Conservation (phyloP, 2,329 filamentous ascomycete species). For the Sporothrix brunneoviolacea region DNA sequence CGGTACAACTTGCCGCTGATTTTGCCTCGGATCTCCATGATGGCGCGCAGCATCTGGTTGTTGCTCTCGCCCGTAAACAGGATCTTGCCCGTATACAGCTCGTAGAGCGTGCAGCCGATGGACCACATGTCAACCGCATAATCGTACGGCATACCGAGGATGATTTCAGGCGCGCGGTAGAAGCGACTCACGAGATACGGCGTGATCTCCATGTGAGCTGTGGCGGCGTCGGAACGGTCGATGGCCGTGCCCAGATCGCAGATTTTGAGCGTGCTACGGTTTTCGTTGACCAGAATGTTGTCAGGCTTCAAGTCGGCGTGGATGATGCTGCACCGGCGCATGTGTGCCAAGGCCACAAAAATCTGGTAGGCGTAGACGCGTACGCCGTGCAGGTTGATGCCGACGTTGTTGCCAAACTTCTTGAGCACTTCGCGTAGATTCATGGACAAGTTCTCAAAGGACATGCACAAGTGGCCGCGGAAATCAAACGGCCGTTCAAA, state of each 20-base stretch:
- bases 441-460: slow-evolving; percentile 90
- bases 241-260: slow-evolving; percentile 97
- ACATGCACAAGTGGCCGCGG: slow-evolving; percentile 91
- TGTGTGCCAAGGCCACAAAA: slow-evolving; percentile 78
- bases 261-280: slow-evolving; percentile 79
- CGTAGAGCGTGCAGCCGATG: slow-evolving; percentile 92
- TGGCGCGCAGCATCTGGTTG: slow-evolving; percentile 94
- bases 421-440: slow-evolving; percentile 91
- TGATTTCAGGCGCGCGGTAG: slow-evolving; percentile 94
- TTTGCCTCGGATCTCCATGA: slow-evolving; percentile 93
- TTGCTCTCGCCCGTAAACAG: slow-evolving; percentile 92
- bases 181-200: slow-evolving; percentile 95
- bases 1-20: slow-evolving; percentile 84
- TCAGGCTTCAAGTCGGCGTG: slow-evolving; percentile 97
- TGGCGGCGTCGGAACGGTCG: slow-evolving; percentile 69
- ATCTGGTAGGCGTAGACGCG: slow-evolving; percentile 89
- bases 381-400: slow-evolving; percentile 83
- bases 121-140: slow-evolving; percentile 97
- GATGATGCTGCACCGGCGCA: slow-evolving; percentile 87
- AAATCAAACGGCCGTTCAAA: slow-evolving; percentile 86
- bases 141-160: slow-evolving; percentile 92
- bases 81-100: slow-evolving; percentile 96
- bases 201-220: slow-evolving; percentile 74
- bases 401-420: slow-evolving; percentile 91
- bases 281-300: slow-evolving; percentile 89